Evolutionary conservation across 257 asterid genomes (phyloP), one percentile per base, ranked within the genome.

Genomic region (Solanum chaucha): DNA sequence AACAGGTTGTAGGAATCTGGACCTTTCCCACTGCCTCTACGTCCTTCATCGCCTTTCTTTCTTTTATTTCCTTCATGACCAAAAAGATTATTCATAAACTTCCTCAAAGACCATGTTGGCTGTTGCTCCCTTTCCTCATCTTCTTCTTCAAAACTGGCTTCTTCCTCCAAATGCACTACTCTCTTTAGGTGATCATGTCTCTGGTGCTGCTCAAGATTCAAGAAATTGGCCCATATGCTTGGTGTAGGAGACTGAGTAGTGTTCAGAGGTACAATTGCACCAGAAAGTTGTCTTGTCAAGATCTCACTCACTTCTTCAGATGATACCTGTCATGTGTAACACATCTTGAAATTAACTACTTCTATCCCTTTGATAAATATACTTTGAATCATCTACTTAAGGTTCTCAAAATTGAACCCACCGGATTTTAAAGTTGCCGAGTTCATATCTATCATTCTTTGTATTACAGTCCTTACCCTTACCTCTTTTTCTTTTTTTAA

Each of bases 1-100:
- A 89, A 95, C 59, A 97, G 70, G 89, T 97, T 97, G 86, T 90
- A 94, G 8, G 99, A 67, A 4, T 94, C 95, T 0, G 96, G 95
- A 3, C 93, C 96, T 81, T 88, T 91, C 0, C 92, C 87, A 1
- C 82, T 87, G 7, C 74, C 77, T 78, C 71, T 85, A 4, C 15
- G 40, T 26, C 84, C 15, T 26, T 80, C 84, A 15, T 44, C 84
- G 0, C 65, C 41, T 40, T 26, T 26, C 34, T 8, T 26, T 32
- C 38, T 89, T 78, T 34, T 74, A 26, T 88, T 80, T 7, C 72
- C 78, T 46, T 44, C 87, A 19, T 93, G 92, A 10, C 94, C 85
- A 15, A 95, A 6, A 14, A 95, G 91, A 59, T 12, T 67, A 30
- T 35, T 61, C 86, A 94, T 59, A 20, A 94, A 44, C 83, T 93